Base-by-base conservation (phyloP, 2,329 filamentous ascomycete genomes). In the Mariannaea sp. region DNA sequence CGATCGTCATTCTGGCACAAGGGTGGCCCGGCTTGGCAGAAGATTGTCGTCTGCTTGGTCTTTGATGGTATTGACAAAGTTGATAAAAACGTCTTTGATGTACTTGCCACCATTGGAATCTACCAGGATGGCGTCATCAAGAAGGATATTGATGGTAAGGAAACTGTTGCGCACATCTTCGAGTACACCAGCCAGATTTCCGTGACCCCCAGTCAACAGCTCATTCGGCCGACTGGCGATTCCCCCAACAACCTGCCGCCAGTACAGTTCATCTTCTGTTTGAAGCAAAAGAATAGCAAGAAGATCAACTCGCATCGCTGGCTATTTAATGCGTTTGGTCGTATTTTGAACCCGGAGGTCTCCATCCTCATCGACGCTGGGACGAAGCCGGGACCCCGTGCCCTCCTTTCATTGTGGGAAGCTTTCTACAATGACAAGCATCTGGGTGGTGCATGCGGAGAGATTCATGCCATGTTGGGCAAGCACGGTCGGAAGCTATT, bases 231-330 rank as follows among this genome's bases (percentile, higher is more conserved):
- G 3, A 35, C 50, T 22, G 53, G 58, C 32, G 62, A 64, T 24
- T 45, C 54, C 8, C 32, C 53, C 9, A 59, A 57, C 19, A 64
- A 64, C 26, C 51, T 64, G 1, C 61, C 61, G 0, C 61, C 61
- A 7, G 61, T 62, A 20, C 61, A 64, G 27, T 64, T 64, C 17
- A 64, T 64, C 33, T 64, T 64, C 39, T 64, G 61, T 49, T 59
- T 64, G 30, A 64, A 64, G 57, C 61, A 64, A 30, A 64, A 64
- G 52, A 64, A 64, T 41, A 64, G 61, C 49, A 64, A 64, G 47
- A 64, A 64, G 61, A 64, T 64, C 27, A 64, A 64, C n/a, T 64
- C 61, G 49, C 61, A 64, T 56, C 61, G 61, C 35, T 64, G 61
- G 61, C 36, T 64, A 3, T 64, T 64, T n/a, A 64, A 64, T 10